phyloP scores from a whole-genome alignment of 345 rosid species.

The Alliaria petiolata region DNA sequence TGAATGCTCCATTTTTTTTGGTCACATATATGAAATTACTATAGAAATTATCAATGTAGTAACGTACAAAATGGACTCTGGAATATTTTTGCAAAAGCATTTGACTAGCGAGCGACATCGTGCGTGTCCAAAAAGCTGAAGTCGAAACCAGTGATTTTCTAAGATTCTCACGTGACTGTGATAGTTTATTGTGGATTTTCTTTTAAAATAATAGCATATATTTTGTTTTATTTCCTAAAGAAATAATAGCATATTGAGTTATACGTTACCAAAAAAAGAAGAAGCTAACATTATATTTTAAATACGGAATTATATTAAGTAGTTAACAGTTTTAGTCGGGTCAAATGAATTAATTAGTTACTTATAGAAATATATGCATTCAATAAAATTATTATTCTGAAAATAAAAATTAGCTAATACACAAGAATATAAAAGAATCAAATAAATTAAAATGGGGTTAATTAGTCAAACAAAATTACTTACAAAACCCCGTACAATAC shows the following conservation, averaged over 20 bases:
- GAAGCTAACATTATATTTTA: not conserved
- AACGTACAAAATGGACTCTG: slow-evolving; percentile 8
- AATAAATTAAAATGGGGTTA: not conserved
- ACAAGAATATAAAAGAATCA: not conserved
- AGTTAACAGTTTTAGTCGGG: not conserved
- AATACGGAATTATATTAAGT: not conserved
- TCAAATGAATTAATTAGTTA: not conserved
- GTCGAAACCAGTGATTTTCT: not conserved
- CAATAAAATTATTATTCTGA: not conserved
- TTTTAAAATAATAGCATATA: not conserved
- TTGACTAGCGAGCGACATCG: not conserved
- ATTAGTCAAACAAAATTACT: not conserved
- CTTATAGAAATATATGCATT: not conserved
- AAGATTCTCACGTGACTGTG: slow-evolving; percentile 17
- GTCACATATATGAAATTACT: not conserved
- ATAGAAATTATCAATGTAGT: not conserved
- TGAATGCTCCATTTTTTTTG: not conserved
- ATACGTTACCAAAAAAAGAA: not conserved
- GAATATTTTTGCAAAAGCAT: slow-evolving; percentile 5
- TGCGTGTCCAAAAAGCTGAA: not conserved
- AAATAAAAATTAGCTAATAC: not conserved
- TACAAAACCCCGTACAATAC: not conserved
- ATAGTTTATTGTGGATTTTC: not conserved
- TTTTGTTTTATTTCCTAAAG: no score
- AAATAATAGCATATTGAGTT: no score